These are phyloP conservation scores for Datisca glomerata DNA, from an alignment of 306 rosid genomes.

Conservation along the genomic window DNA sequence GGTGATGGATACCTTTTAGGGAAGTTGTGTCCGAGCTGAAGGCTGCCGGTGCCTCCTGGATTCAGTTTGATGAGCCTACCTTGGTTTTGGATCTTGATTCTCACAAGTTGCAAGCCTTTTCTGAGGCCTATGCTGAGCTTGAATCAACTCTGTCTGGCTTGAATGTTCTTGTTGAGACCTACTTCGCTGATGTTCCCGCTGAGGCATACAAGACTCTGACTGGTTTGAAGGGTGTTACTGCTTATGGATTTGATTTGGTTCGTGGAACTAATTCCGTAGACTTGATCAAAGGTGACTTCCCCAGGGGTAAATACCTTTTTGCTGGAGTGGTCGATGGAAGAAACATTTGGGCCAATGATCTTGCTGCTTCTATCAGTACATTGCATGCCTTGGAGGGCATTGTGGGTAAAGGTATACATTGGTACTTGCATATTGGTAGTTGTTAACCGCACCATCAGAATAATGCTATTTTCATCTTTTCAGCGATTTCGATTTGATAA, in stretches of 20 bases:
- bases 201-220: constrained; percentile 72
- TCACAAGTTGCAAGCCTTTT: constrained; percentile 61
- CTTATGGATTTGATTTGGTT: constrained; percentile 72
- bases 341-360: constrained; percentile 94
- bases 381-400: constrained; percentile 44
- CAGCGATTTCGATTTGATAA: no score
- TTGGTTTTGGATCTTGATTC: constrained; percentile 79
- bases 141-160: constrained; percentile 57
- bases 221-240: constrained; percentile 60
- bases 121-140: constrained; percentile 54
- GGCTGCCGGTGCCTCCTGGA: constrained; percentile 86
- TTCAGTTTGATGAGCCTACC: constrained; percentile 88
- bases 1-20: constrained; percentile 24
- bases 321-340: constrained; percentile 97
- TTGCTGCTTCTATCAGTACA: constrained; percentile 47
- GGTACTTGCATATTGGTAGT: not conserved
- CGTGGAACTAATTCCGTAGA: constrained; percentile 68
- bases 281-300: constrained; percentile 63
- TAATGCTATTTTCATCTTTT: no score
- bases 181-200: constrained; percentile 81
- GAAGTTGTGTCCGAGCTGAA: constrained; percentile 78
- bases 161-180: constrained; percentile 67
- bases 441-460: no score
- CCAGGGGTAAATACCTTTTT: constrained; percentile 63
- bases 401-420: constrained; percentile 66